phyloP scores from a whole-genome alignment of 2,329 filamentous ascomycete species.

The Arthrinium phaeospermum region DNA sequence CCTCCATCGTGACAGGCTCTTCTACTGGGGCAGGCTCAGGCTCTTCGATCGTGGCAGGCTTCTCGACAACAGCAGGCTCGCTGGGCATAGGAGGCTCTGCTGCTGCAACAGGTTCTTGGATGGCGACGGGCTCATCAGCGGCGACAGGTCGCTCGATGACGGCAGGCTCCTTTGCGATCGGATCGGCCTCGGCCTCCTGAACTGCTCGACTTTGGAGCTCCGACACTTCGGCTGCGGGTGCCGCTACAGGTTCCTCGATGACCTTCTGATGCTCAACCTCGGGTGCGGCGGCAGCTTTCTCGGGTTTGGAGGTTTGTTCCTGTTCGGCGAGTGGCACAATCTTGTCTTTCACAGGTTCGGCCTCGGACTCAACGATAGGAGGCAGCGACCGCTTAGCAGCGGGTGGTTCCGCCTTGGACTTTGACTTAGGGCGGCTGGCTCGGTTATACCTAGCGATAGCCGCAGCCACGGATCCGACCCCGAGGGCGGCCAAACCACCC shows the following conservation, averaged over 20 bases:
- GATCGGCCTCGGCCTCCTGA: not conserved
- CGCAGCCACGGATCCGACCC: not conserved
- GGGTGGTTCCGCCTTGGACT: not conserved
- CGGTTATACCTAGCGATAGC: not conserved
- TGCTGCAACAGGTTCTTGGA: not conserved
- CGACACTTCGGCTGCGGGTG: not conserved
- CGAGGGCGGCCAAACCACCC: not conserved
- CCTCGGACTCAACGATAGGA: not conserved
- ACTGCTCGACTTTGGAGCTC: not conserved
- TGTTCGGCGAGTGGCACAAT: not conserved
- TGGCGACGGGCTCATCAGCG: not conserved
- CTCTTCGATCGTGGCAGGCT: not conserved
- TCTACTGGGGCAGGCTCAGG: conserved; percentile 3
- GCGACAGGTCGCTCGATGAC: not conserved
- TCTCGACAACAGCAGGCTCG: conserved; percentile 10
- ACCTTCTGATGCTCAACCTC: not conserved
- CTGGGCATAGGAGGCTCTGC: not conserved
- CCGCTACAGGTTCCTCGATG: too few species aligned
- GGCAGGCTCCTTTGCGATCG: not conserved
- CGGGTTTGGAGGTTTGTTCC: not conserved
- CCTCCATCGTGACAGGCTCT: conserved; percentile 20
- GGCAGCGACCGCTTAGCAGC: conserved; percentile 14
- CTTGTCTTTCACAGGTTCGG: not conserved
- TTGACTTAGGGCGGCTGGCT: not conserved
- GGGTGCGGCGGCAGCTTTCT: conserved; percentile 20